Evolutionary conservation across 768 basidiomycete genomes (phyloP).

Genomic region (Royoungia palumana): DNA sequence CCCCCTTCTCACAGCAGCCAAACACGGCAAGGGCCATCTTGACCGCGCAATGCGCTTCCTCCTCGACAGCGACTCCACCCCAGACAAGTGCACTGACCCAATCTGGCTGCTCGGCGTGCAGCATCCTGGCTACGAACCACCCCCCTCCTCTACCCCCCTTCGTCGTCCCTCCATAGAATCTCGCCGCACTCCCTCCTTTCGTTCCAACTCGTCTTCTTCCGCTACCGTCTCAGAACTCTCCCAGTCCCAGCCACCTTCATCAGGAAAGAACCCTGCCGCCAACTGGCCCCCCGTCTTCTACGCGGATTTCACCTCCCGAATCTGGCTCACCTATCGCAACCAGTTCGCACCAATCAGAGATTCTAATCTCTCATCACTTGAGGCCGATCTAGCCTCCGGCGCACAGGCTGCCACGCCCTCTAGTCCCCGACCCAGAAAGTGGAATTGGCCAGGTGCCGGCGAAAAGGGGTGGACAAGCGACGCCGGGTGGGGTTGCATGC

Average conservation of each 20-base stretch:
- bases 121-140: constrained; percentile 69
- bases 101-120: constrained; percentile 90
- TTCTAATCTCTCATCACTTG: constrained; percentile 43
- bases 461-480: constrained; percentile 85
- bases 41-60: constrained; percentile 87
- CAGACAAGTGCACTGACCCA: constrained; percentile 75
- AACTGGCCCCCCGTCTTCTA: constrained; percentile 85
- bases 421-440: constrained; percentile 48
- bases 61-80: constrained; percentile 85
- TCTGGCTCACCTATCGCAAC: constrained; percentile 92
- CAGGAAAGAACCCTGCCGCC: constrained; percentile 30
- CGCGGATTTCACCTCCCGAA: constrained; percentile 79
- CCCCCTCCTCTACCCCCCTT: constrained; percentile 24
- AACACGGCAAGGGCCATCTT: constrained; percentile 70
- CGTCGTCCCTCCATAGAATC: constrained; percentile 43
- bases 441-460: constrained; percentile 61
- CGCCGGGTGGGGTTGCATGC: constrained; percentile 90
- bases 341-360: constrained; percentile 82
- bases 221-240: constrained; percentile 33
- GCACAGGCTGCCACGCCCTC: constrained; percentile 34
- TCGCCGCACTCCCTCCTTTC: constrained; percentile 40
- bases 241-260: constrained; percentile 33
- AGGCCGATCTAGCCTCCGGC: constrained; percentile 31
- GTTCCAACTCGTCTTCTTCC: constrained; percentile 44
- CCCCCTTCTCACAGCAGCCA: constrained; percentile 64